Base-by-base conservation (phyloP, 2,329 filamentous ascomycete genomes). In the Calonectria crousiana region DNA sequence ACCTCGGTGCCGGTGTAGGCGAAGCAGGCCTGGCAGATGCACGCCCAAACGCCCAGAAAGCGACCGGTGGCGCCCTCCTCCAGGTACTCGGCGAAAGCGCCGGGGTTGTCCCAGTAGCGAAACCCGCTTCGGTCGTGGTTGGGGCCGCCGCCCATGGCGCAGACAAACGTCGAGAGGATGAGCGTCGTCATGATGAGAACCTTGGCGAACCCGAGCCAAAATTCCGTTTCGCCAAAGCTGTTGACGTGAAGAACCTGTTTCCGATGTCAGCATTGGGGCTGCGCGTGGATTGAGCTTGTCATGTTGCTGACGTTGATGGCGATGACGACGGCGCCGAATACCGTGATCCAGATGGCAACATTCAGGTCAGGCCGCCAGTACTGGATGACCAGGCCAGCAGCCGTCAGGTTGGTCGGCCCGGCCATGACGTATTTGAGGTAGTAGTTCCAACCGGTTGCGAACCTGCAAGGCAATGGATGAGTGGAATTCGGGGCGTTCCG, bases 401-500 rank as follows among this genome's bases (percentile, higher is more conserved):
- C 85, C 0, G 84, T 86, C 47, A 87, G 67, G 58, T 87, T 85
- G 64, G 84, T 85, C 0, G 85, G 83, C 6, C 83, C 76, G 14
- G 84, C 83, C 20, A 87, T 82, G 34, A 82, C 81, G 52, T 86
- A 86, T 72, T 87, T 87, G 76, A 88, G 85, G 72, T 85, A 87
- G 79, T 89, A 89, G 72, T 87, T 87, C 86, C 86, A 88, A 3
- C 84, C 87, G 3, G 86, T 86, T 14, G 85, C 86, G 66, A 86
- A 88, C 0, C 81, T 83, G 38, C 14, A 18, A 30, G 23, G 14
- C 8, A 4, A 13, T 62, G 1, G 2, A 13, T 62, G 1, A 60
- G 70, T 26, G n/a, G 20, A n/a, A 1, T 38, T 23, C 28, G 13
- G 8, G 11, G 9, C 2, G 20, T 16, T 5, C 13, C 2, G 34